Conservation (phyloP, 306 rosid species). For the Cicer pinnatifidum region DNA sequence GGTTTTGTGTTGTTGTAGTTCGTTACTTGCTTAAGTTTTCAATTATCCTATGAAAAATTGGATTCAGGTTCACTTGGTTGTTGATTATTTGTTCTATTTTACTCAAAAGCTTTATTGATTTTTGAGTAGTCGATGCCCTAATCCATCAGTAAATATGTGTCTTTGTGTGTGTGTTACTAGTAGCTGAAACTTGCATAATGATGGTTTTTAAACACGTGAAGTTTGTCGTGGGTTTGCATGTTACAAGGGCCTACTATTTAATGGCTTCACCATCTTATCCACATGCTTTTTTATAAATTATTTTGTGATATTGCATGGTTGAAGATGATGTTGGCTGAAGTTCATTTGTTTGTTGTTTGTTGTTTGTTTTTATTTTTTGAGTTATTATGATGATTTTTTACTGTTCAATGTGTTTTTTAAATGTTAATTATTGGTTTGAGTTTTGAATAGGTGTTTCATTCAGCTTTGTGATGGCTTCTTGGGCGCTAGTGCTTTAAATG, state of each 20-base stretch:
- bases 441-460: constrained; percentile 68
- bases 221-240: neutral
- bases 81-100: neutral
- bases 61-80: neutral
- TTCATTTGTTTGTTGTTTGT: constrained; percentile 42
- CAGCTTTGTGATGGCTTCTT: constrained; percentile 88
- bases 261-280: neutral
- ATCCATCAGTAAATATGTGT: neutral
- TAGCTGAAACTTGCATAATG: constrained; percentile 1
- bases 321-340: constrained; percentile 2
- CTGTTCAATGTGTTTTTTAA: constrained; percentile 37
- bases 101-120: constrained; percentile 3
- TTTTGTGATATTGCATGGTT: neutral
- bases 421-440: constrained; percentile 59
- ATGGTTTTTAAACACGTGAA: constrained; percentile 5
- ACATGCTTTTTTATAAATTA: neutral
- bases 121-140: neutral
- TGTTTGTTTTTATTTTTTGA: constrained; percentile 12
- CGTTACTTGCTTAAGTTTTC: neutral
- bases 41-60: neutral
- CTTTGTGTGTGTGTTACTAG: neutral
- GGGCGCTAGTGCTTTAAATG: constrained; percentile 79
- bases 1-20: constrained; percentile 28
- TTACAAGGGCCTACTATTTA: neutral
- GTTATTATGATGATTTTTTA: constrained; percentile 16